Conservation (phyloP, 2,329 filamentous ascomycete genomes). For the Sarocladiaceae sp. region DNA sequence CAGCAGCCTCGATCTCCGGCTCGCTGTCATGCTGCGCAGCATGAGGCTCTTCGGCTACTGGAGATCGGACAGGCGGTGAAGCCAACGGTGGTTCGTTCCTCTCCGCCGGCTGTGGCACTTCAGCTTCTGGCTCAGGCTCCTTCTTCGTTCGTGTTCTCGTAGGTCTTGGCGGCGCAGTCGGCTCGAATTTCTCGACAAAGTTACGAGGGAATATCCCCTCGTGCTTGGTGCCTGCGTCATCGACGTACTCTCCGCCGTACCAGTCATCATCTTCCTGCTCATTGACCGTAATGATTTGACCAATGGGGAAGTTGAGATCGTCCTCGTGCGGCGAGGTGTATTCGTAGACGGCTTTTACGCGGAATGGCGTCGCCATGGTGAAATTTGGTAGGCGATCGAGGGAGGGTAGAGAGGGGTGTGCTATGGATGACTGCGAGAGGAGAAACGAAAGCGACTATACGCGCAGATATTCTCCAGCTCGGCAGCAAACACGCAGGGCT, state of each 20-base stretch:
- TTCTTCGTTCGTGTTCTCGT: conserved; percentile 69
- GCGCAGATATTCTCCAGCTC: conserved; percentile 2
- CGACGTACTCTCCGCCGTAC: conserved; percentile 85
- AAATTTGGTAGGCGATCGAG: background rate
- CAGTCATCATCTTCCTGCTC: conserved; percentile 91
- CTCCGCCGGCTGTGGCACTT: conserved; percentile 9
- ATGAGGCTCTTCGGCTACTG: conserved; percentile 21
- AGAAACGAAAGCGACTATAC: background rate
- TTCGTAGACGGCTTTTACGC: conserved; percentile 93
- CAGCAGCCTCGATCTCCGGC: conserved; percentile 29
- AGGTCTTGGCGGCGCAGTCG: conserved; percentile 82
- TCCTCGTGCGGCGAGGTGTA: conserved; percentile 92
- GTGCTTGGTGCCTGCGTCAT: conserved; percentile 67
- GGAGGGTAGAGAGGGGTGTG: conserved; percentile 7
- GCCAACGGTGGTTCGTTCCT: conserved; percentile 21
- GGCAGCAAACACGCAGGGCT: conserved; percentile 7
- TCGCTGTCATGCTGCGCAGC: conserved; percentile 1
- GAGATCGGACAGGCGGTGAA: conserved; percentile 26
- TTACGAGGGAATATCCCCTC: conserved; percentile 93
- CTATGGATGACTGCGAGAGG: conserved; percentile 12
- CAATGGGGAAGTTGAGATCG: conserved; percentile 80
- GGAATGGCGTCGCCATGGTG: conserved; percentile 76
- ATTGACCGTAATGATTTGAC: conserved; percentile 90
- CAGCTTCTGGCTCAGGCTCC: conserved; percentile 30
- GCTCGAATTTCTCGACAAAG: conserved; percentile 96